These are phyloP conservation scores for Cicer bijugum DNA, from an alignment of 306 rosid species.

Conservation along the genomic window DNA sequence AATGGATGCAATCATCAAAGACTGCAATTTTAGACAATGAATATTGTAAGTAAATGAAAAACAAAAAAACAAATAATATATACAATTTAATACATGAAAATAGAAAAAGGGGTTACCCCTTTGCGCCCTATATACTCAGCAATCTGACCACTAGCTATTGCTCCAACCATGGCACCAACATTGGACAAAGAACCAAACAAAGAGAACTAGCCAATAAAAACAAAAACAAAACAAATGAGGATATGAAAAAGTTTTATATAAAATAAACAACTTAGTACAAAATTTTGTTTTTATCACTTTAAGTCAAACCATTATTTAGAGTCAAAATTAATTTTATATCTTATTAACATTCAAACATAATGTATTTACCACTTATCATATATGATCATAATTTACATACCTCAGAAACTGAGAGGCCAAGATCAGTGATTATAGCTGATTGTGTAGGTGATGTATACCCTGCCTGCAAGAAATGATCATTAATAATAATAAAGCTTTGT, in stretches of 20 bases:
- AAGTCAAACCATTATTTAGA: neutral
- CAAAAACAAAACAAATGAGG: neutral
- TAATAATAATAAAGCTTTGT: neutral
- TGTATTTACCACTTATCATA: too few relatives aligned
- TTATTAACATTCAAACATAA: too few relatives aligned
- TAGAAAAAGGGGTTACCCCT: slow-evolving; percentile 64
- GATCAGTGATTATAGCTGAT: slow-evolving; percentile 79
- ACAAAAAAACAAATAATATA: neutral
- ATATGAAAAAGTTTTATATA: neutral
- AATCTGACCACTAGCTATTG: slow-evolving; percentile 95
- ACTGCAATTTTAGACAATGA: slow-evolving; percentile 59
- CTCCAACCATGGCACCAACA: slow-evolving; percentile 99
- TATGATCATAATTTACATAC: slow-evolving; percentile 48
- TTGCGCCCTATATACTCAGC: slow-evolving; percentile 93
- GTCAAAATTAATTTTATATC: neutral
- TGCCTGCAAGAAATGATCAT: slow-evolving; percentile 50
- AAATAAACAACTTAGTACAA: neutral
- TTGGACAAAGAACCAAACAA: slow-evolving; percentile 90
- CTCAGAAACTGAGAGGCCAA: slow-evolving; percentile 83
- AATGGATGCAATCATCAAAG: slow-evolving; percentile 89
- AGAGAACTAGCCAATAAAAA: slow-evolving; percentile 65
- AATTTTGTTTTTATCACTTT: neutral
- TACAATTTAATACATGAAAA: neutral
- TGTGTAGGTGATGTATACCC: slow-evolving; percentile 97
- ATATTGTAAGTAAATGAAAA: slow-evolving; percentile 32